Conservation (phyloP, 805 yeast species). For the Candida xyloterini region DNA sequence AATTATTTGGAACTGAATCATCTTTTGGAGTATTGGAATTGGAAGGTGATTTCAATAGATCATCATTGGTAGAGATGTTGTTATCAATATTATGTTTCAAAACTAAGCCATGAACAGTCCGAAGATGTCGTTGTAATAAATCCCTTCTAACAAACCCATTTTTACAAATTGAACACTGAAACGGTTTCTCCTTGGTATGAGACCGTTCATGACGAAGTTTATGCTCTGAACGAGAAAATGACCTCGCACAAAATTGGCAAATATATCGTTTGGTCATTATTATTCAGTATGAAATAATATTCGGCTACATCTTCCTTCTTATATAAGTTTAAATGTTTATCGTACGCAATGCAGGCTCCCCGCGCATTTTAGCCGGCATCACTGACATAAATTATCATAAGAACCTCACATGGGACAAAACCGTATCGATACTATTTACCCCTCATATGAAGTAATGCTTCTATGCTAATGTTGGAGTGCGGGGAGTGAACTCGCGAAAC, state of each 20-base stretch:
- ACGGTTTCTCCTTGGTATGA: constrained; percentile 79
- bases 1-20: background rate
- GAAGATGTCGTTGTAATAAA: constrained; percentile 67
- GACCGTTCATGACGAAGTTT: constrained; percentile 75
- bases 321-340: background rate
- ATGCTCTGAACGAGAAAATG: constrained; percentile 78
- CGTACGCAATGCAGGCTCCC: constrained; percentile 5
- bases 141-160: constrained; percentile 77
- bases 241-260: constrained; percentile 76
- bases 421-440: background rate
- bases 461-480: constrained; percentile 1
- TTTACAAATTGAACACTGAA: constrained; percentile 66
- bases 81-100: constrained; percentile 27
- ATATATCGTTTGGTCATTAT: constrained; percentile 65
- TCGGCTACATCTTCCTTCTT: constrained; percentile 4
- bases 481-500: constrained; percentile 1
- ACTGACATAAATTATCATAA: background rate
- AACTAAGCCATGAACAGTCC: constrained; percentile 64
- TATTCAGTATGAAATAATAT: constrained; percentile 23
- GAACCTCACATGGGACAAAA: background rate
- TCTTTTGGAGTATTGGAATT: background rate
- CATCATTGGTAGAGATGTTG: constrained; percentile 25
- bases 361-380: constrained; percentile 10
- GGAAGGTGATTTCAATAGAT: constrained; percentile 16
- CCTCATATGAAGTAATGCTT: constrained; percentile 5